Evolutionary conservation across 257 asterid genomes (phyloP), one percentile per base, ranked within the genome.

Genomic region (Solanum dulcamara): DNA sequence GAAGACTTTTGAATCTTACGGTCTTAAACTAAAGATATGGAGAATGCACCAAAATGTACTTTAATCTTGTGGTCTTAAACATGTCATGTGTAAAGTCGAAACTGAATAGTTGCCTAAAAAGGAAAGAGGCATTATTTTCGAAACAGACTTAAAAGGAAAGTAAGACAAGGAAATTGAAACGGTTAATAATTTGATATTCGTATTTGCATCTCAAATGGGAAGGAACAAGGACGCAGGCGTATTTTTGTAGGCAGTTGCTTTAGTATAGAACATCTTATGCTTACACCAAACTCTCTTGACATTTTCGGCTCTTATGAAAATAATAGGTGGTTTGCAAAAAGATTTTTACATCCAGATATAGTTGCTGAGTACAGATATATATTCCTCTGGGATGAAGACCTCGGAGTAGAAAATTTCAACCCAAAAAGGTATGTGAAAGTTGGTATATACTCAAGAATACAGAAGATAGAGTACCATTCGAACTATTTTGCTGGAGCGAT

Each of bases 331-430:
- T 95, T 91, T 68, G 96, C 98, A 5, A 95, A 95, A 86, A 83
- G 98, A 70, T 95, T 95, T 84, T 82, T 93, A 50, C 97, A 94
- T 90, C 98, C 98, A 53, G 95, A 92, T 90, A 91, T 93, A 85
- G 96, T 93, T 50, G 94, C 92, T 18, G 93, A 77, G 51, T 94
- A 94, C 15, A 87, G 88, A 17, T 94, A 92, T 18, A 84, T 93
- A 38, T 94, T 94, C 91, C 85, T 94, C 85, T 94, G 98, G 98
- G 98, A 94, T 42, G 98, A 94, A 87, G 98, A 94, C 72, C 88
- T 94, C 14, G 98, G 98, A 81, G 96, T 95, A 5, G 94, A 93
- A 81, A 88, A 93, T 84, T 94, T 95, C 89, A n/a, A 91, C 85
- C 98, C 97, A 24, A 81, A 84, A 35, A 83, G 92, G 98, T 95